Evolutionary conservation across 2,329 filamentous ascomycete genomes (phyloP).

Genomic region (Fusarium clavum): DNA sequence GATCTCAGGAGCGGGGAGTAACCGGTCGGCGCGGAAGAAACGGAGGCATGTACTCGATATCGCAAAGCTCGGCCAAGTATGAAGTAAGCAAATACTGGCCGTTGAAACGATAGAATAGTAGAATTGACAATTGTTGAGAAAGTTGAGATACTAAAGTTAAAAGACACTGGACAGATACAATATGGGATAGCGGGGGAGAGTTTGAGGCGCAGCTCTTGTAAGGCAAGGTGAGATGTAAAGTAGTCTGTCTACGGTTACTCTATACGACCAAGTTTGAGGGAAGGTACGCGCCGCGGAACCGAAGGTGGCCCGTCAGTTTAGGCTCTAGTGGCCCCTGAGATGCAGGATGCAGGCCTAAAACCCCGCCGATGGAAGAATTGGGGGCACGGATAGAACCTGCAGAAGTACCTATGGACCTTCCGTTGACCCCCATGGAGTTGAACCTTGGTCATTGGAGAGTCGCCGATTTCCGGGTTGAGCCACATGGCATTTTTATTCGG

Average conservation of each 20-base stretch:
- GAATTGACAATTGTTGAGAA: constrained; percentile 22
- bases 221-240: constrained; percentile 20
- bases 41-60: constrained; percentile 39
- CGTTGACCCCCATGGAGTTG: not conserved
- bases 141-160: constrained; percentile 26
- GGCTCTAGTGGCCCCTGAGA: constrained; percentile 36
- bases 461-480: constrained; percentile 32
- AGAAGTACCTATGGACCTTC: not conserved
- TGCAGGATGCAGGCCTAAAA: constrained; percentile 38
- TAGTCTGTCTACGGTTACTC: not conserved
- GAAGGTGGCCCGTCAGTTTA: constrained; percentile 39
- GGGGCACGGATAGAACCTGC: not conserved
- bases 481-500: constrained; percentile 24
- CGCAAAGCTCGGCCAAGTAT: constrained; percentile 2
- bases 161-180: not conserved
- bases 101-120: not conserved
- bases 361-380: constrained; percentile 41
- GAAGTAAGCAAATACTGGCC: not conserved
- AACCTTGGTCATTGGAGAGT: not conserved
- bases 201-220: constrained; percentile 39
- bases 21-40: constrained; percentile 32
- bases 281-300: constrained; percentile 22
- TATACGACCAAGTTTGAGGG: constrained; percentile 1
- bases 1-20: constrained; percentile 36
- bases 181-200: constrained; percentile 27